Evolutionary conservation across 2,329 filamentous ascomycete genomes (phyloP).

Genomic region (Clonostachys chloroleuca): DNA sequence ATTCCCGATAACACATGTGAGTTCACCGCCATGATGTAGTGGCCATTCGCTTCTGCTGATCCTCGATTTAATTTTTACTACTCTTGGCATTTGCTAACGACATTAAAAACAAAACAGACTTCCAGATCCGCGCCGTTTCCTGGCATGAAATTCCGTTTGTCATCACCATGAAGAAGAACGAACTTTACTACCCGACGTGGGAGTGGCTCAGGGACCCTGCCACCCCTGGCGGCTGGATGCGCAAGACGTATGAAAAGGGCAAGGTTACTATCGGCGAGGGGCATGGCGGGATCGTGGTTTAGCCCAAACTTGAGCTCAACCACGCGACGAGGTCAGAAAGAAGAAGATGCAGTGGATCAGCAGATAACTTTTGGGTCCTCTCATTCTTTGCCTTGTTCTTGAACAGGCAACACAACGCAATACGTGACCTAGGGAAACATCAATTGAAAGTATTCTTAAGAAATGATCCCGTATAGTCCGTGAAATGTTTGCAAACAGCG

Average conservation of each 20-base stretch:
- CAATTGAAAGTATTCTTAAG: too few species aligned
- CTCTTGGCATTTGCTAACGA: not conserved
- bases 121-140: slow-evolving; percentile 91
- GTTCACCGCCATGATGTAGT: too few species aligned
- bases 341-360: too few species aligned
- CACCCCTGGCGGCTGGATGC: slow-evolving; percentile 57
- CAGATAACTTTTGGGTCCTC: too few species aligned
- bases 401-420: too few species aligned
- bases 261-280: slow-evolving; percentile 51
- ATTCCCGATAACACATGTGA: slow-evolving; percentile 92
- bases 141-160: slow-evolving; percentile 99
- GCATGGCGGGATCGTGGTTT: slow-evolving; percentile 28
- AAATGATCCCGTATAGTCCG: too few species aligned
- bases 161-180: slow-evolving; percentile 99
- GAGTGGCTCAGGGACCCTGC: slow-evolving; percentile 63
- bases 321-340: too few species aligned
- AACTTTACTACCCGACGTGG: slow-evolving; percentile 82
- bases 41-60: slow-evolving; percentile 17
- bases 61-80: not conserved
- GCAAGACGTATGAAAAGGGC: slow-evolving; percentile 57
- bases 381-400: too few species aligned
- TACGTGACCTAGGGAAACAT: too few species aligned
- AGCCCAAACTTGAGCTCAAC: too few species aligned
- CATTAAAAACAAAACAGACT: slow-evolving; percentile 50
- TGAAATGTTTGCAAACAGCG: too few species aligned